Evolutionary conservation across 1,139 yeast species (phyloP).

Genomic region (Tardiomyces blankii): DNA sequence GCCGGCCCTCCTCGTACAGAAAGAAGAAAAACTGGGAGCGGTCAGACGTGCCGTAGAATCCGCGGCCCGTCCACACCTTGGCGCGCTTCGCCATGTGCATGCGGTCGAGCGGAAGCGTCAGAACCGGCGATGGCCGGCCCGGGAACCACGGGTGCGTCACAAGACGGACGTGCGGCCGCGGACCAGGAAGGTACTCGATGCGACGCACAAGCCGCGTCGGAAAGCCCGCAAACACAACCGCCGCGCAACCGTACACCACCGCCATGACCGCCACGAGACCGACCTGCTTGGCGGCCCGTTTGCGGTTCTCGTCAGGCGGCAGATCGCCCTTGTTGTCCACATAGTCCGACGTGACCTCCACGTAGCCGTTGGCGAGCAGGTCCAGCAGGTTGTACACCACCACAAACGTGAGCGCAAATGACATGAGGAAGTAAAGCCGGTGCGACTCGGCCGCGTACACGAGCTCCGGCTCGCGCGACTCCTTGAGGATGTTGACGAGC

Average conservation of each 20-base stretch:
- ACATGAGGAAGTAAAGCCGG: conserved; percentile 56
- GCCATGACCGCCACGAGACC: conserved; percentile 33
- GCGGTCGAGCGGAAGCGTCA: conserved; percentile 50
- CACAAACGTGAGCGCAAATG: conserved; percentile 59
- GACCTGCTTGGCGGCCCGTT: conserved; percentile 28
- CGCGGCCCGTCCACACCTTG: conserved; percentile 75
- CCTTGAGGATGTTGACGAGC: conserved; percentile 48
- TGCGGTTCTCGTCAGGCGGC: conserved; percentile 26
- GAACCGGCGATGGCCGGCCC: conserved; percentile 65
- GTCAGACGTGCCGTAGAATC: conserved; percentile 78
- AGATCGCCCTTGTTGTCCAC: conserved; percentile 41
- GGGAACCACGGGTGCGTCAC: conserved; percentile 71
- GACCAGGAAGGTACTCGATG: conserved; percentile 60
- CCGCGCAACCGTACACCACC: conserved; percentile 33
- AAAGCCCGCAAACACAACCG: conserved; percentile 33
- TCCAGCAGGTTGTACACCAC: conserved; percentile 56
- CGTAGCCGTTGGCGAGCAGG: conserved; percentile 45
- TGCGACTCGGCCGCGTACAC: conserved; percentile 81
- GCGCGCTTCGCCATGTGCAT: conserved; percentile 49
- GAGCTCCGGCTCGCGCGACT: conserved; percentile 54
- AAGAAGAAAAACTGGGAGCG: conserved; percentile 64
- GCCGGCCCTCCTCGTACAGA: conserved; percentile 45
- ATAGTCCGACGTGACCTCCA: conserved; percentile 46
- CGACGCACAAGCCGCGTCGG: conserved; percentile 66
- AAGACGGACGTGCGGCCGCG: conserved; percentile 42